phyloP scores from a whole-genome alignment of 2,329 filamentous ascomycete species.

The Xylaria sp. region DNA sequence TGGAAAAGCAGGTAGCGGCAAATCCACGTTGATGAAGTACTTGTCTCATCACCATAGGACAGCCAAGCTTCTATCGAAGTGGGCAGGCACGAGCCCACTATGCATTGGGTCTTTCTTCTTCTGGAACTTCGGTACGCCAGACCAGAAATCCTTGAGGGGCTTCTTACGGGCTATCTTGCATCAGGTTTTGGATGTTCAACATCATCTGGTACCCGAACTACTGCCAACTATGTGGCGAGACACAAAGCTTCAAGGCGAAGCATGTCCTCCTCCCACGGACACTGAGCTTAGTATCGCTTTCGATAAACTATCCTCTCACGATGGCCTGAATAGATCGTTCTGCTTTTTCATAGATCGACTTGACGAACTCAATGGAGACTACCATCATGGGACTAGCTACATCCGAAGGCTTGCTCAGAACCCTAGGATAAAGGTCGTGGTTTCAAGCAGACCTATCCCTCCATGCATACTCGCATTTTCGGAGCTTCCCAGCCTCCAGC shows the following conservation, averaged over 20 bases:
- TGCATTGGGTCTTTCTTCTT: constrained; percentile 4
- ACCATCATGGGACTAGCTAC: not conserved
- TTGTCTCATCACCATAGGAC: not conserved
- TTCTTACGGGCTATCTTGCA: not conserved
- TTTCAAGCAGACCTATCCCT: constrained; percentile 8
- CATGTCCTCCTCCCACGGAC: not conserved
- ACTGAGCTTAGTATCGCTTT: not conserved
- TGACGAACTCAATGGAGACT: constrained; percentile 3
- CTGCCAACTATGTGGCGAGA: not conserved
- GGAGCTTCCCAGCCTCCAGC: not conserved
- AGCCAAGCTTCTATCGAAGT: not conserved
- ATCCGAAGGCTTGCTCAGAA: not conserved
- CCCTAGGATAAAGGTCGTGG: not conserved
- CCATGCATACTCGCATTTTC: not conserved
- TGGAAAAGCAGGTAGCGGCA: constrained; percentile 11
- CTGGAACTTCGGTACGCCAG: not conserved
- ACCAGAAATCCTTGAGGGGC: not conserved
- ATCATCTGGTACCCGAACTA: not conserved
- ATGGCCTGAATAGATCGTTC: not conserved
- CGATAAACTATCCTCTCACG: not conserved
- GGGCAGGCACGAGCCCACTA: not conserved
- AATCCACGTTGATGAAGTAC: constrained; percentile 17
- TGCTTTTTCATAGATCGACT: constrained; percentile 23
- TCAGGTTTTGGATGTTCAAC: not conserved
- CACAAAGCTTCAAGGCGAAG: not conserved